Evolutionary conservation across 2,329 filamentous ascomycete species (phyloP).

Genomic region (Colletotrichum lupini): DNA sequence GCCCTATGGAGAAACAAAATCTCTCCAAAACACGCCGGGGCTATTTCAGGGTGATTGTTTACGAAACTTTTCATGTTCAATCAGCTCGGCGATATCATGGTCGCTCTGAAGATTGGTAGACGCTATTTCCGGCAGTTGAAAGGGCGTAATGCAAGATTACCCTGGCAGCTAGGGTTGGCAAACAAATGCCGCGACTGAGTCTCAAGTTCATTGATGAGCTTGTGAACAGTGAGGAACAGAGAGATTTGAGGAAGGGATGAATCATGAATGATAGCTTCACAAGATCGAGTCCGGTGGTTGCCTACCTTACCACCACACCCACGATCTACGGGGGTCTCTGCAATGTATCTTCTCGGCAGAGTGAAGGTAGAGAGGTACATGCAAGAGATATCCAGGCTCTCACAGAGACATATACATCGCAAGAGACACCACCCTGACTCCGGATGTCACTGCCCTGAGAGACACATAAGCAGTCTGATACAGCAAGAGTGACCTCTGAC

Average conservation of each 20-base stretch:
- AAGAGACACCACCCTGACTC: neutral
- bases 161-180: too few species aligned
- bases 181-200: slow-evolving; percentile 1
- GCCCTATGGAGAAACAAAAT: slow-evolving; percentile 23
- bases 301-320: neutral
- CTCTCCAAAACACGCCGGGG: slow-evolving; percentile 4
- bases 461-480: neutral
- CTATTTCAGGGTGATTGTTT: slow-evolving; percentile 16
- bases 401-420: neutral
- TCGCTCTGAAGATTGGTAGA: neutral
- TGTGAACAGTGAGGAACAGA: neutral
- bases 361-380: neutral
- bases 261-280: neutral
- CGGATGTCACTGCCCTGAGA: neutral
- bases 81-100: neutral
- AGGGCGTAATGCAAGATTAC: neutral
- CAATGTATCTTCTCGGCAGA: neutral
- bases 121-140: slow-evolving; percentile 15
- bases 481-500: neutral
- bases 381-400: neutral
- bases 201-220: slow-evolving; percentile 14
- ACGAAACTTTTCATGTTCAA: slow-evolving; percentile 1
- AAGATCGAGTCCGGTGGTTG: neutral
- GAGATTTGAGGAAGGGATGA: neutral
- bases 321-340: neutral